A percentile compares a stretch with the other conserved stretches of the same genome.
Evolutionary conservation across 257 asterid species (phyloP).

Genomic region (Solanum sitiens): DNA sequence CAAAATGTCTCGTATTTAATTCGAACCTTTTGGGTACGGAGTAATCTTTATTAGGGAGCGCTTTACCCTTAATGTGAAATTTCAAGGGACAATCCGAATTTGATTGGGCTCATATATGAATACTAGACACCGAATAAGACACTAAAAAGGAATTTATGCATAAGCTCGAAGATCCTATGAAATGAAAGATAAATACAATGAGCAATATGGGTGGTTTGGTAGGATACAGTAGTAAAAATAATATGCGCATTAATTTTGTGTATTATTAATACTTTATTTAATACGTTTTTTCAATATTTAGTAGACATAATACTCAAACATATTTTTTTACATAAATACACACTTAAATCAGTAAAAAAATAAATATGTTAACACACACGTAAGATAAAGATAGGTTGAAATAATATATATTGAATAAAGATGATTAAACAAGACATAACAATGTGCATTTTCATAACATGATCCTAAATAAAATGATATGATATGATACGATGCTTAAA

Average conservation of each 20-base stretch:
- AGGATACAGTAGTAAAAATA: neutral
- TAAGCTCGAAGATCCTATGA: neutral
- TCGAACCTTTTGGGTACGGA: no score
- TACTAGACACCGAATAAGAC: no score
- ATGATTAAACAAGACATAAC: no score
- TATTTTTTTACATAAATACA: neutral
- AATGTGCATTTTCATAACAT: neutral
- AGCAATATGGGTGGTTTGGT: neutral
- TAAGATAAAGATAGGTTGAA: no score
- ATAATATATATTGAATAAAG: no score
- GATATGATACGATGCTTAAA: neutral
- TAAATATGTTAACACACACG: no score
- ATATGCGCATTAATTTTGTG: neutral
- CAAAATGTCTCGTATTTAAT: no score
- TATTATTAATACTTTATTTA: neutral
- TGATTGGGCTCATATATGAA: fast-evolving
- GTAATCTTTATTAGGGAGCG: no score
- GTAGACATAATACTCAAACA: neutral
- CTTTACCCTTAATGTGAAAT: no score
- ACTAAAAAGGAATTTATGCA: no score
- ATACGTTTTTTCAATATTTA: neutral
- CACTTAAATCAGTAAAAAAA: no score
- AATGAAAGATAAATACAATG: neutral
- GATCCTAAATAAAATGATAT: neutral
- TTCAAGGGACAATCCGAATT: no score